phyloP scores from a whole-genome alignment of 1,139 yeast species.

The Geotrichum carabidarum region DNA sequence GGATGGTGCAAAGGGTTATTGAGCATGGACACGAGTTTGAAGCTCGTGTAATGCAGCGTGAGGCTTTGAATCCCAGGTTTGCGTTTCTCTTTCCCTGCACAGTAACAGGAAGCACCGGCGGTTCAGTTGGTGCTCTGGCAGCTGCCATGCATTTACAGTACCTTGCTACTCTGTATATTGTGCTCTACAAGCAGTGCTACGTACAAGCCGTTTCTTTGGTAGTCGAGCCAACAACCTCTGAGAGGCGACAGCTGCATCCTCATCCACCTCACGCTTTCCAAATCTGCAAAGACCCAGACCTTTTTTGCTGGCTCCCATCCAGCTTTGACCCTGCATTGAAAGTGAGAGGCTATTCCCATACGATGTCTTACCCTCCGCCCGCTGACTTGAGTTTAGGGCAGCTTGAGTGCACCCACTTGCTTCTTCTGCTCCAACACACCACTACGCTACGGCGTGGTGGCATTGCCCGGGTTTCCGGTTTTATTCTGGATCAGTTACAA shows the following conservation, averaged over 20 bases:
- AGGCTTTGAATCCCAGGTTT: conserved; percentile 25
- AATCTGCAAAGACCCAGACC: too few species aligned
- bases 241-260: too few species aligned
- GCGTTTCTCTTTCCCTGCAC: conserved; percentile 26
- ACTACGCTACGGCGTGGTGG: conserved; percentile 29
- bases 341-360: neutral
- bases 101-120: too few species aligned
- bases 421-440: conserved; percentile 27
- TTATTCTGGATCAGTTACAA: conserved; percentile 28
- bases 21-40: conserved; percentile 30
- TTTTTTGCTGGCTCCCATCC: neutral
- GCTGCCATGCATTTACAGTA: too few species aligned
- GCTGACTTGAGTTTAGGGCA: conserved; percentile 21
- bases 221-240: too few species aligned
- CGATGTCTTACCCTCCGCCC: neutral
- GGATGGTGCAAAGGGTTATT: conserved; percentile 26
- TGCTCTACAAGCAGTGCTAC: too few species aligned
- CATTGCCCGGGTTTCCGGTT: conserved; percentile 33
- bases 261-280: too few species aligned
- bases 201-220: too few species aligned
- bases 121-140: too few species aligned
- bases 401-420: conserved; percentile 22
- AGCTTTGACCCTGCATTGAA: neutral
- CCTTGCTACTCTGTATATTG: too few species aligned
- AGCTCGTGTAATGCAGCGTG: conserved; percentile 26